Base-by-base conservation (phyloP, 2,329 filamentous ascomycete genomes). In the Trichoderma semiorbis region DNA sequence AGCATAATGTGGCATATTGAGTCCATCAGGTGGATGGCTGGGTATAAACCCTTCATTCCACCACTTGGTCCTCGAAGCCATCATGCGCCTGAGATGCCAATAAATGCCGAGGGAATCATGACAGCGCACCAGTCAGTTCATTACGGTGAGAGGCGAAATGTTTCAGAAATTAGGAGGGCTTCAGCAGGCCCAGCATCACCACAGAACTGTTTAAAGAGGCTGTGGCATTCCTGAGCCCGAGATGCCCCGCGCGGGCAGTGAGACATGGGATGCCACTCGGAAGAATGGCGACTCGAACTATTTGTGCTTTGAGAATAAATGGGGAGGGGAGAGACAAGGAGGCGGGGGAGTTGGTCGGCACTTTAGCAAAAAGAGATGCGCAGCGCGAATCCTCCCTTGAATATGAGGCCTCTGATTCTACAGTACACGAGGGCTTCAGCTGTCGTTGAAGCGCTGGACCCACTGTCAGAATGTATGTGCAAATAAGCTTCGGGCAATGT, bases 11-110 rank as follows among this genome's bases (percentile, higher is more conserved):
- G 58, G 73, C 70, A 70, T 73, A 72, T 77, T 78, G 76, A 77
- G 73, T 62, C 60, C 55, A 70, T 34, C 75, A 76, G 75, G 28
- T 65, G 72, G 75, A 80, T 78, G 79, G 78, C 78, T 81, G 79
- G 65, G 78, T 72, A 55, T 55, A 43, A 43, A 36, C 26, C 81
- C 80, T 82, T 80, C 81, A 82, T 82, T 82, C 81, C 81, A 78
- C 70, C 66, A 78, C 61, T 58, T 65, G 72, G 72, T 73, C 72
- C 77, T 75, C 75, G 61, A 64, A 69, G 72, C 75, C 73, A 76
- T 76, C 76, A 73, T 76, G 74, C 67, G 11, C 16, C 28, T 24
- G 71, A 70, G 74, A 71, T 72, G 71, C 72, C 71, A 62, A 66
- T 63, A 67, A 67, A 67, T 67, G 64, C 39, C 61, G 36, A 62